These are phyloP conservation scores for Pyricularia grisea DNA, from an alignment of 2,329 filamentous ascomycete species.

Conservation along the genomic window DNA sequence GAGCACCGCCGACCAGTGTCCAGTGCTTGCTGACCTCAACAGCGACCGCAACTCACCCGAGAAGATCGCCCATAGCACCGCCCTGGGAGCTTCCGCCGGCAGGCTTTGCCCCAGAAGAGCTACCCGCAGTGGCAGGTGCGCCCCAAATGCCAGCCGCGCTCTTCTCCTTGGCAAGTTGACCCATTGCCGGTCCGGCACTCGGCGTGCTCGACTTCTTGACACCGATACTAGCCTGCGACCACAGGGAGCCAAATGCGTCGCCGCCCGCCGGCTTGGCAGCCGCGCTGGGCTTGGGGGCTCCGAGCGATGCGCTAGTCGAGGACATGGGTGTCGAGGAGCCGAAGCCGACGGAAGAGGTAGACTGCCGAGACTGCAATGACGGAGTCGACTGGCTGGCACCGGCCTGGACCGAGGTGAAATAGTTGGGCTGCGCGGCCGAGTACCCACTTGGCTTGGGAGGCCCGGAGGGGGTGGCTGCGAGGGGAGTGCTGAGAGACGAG, in stretches of 20 bases:
- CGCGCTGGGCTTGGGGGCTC: conserved; percentile 31
- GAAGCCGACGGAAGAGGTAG: conserved; percentile 18
- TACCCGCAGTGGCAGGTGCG: conserved; percentile 38
- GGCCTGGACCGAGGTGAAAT: conserved; percentile 73
- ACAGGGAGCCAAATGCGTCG: conserved; percentile 85
- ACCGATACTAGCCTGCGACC: conserved; percentile 64
- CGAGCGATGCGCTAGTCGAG: conserved; percentile 4
- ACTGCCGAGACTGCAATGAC: conserved; percentile 8
- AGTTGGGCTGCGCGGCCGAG: conserved; percentile 79
- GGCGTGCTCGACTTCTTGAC: conserved; percentile 63
- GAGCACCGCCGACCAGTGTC: background rate
- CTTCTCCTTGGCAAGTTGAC: conserved; percentile 96
- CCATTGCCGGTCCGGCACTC: conserved; percentile 66
- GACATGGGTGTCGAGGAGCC: conserved; percentile 13
- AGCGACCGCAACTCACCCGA: background rate
- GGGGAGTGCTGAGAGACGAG: conserved; percentile 49
- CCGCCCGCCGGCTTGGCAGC: conserved; percentile 45
- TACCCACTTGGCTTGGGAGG: conserved; percentile 52
- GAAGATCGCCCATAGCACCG: background rate
- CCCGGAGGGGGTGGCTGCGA: conserved; percentile 31
- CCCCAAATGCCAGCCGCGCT: conserved; percentile 93
- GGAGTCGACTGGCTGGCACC: conserved; percentile 20
- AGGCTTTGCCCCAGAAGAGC: background rate
- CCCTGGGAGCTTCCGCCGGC: background rate
- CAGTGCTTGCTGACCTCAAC: background rate